Conservation (phyloP, 306 rosid species). For the Phaseolus lunatus region DNA sequence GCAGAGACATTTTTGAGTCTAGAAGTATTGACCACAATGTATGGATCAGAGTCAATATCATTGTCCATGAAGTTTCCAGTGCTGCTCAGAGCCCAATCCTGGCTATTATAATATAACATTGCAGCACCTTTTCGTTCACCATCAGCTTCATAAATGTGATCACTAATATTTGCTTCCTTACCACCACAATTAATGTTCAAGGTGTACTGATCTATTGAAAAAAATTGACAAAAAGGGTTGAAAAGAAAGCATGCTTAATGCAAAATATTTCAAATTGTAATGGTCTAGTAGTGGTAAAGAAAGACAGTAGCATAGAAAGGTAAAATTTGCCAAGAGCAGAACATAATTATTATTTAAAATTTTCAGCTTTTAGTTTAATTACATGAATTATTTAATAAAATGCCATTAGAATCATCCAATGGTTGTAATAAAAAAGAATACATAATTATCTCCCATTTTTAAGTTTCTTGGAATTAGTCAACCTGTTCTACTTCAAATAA, state of each 20-base stretch:
- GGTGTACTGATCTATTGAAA: slow-evolving; percentile 61
- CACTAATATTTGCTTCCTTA: slow-evolving; percentile 60
- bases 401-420: slow-evolving; percentile 18
- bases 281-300: not conserved
- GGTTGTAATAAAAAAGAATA: not conserved
- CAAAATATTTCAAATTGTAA: slow-evolving; percentile 6
- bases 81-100: slow-evolving; percentile 90
- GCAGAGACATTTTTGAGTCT: slow-evolving; percentile 59
- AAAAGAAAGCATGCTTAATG: not conserved
- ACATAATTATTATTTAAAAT: not conserved
- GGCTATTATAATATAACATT: slow-evolving; percentile 59
- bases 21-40: slow-evolving; percentile 67
- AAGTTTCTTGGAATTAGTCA: slow-evolving; percentile 22
- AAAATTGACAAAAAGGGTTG: slow-evolving; percentile 18
- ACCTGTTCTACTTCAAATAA: slow-evolving; percentile 8
- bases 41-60: slow-evolving; percentile 72
- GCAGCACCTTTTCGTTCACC: slow-evolving; percentile 82
- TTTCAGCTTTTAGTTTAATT: slow-evolving; percentile 1
- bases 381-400: not conserved
- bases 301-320: not conserved
- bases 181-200: slow-evolving; percentile 90
- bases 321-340: not conserved
- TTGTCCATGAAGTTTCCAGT: slow-evolving; percentile 94
- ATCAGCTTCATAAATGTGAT: slow-evolving; percentile 65
- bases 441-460: slow-evolving; percentile 9